Base-by-base conservation (phyloP, 2,329 filamentous ascomycete species). In the Colletotrichum orbiculare region DNA sequence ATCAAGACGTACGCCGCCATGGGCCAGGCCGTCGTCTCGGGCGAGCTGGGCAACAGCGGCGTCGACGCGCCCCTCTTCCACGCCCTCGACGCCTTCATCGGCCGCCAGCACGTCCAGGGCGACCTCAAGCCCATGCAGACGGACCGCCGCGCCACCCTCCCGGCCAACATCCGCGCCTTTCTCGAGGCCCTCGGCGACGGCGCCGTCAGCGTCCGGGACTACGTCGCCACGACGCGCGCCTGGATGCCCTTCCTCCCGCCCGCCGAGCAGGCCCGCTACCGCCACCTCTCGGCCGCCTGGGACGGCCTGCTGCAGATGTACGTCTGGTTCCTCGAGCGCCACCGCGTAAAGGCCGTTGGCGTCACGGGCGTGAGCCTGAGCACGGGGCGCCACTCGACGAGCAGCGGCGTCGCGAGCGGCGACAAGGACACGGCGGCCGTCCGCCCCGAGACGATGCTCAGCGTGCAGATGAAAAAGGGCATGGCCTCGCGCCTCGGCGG, bases 1-100 rank as follows among this genome's bases (percentile, higher is more conserved):
- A 65, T 65, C 58, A 65, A 65, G 58, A 62, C 62, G 34, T 62
- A 65, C 10, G 58, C 62, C 8, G 62, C 62, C 37, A 65, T 65
- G 46, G 58, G 62, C 37, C 62, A 33, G 6, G 43, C 62, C 17
- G 62, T 65, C 10, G 56, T 41, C 3, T 13, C 62, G 3, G 62
- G 62, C 52, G 62, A 65, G 35, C 15, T 65, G 25, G 62, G 62
- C 7, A 65, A 65, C 41, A 65, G 62, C 35, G 62, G 62, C 37
- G 62, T 55, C 13, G 62, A 65, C 6, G 50, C 52, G 11, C 62
- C 62, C 10, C 52, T 65, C 15, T 65, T 65, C 39, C 62, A 65
- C 13, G 62, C 62, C n/a, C 46, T 65, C 9, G 62, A 65, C 39
- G 41, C 38, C 4, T 65, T 65, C 12, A 56, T 65, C 35, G 58